A percentile compares a stretch with the other conserved stretches of the same genome.
These are phyloP conservation scores for Mrakia hoshinonis DNA, from an alignment of 768 basidiomycete species.

Conservation along the genomic window DNA sequence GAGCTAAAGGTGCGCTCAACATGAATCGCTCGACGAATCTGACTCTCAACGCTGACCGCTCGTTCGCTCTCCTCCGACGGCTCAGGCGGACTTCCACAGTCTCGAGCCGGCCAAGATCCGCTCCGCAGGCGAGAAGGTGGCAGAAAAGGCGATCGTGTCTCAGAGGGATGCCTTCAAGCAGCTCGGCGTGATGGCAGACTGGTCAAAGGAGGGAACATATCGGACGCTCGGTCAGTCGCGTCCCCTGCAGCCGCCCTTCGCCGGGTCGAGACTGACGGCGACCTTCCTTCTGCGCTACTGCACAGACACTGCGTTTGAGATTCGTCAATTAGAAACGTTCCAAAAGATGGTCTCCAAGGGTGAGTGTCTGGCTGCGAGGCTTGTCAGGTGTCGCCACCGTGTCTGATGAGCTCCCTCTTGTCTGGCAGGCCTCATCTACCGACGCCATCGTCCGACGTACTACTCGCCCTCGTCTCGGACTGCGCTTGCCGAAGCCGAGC, in stretches of 20 bases:
- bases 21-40: not conserved
- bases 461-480: slow-evolving; percentile 92
- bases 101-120: slow-evolving; percentile 60
- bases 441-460: slow-evolving; percentile 80
- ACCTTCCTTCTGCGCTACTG: not conserved
- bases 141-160: slow-evolving; percentile 59
- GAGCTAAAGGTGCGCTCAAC: slow-evolving; percentile 52
- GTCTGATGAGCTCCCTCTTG: not conserved
- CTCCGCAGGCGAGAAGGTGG: slow-evolving; percentile 59
- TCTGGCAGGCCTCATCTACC: slow-evolving; percentile 64
- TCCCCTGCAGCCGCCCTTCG: slow-evolving; percentile 53
- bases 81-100: slow-evolving; percentile 47
- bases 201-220: slow-evolving; percentile 60
- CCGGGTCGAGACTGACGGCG: slow-evolving; percentile 64
- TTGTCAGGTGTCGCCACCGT: not conserved
- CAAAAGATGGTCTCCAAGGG: slow-evolving; percentile 80
- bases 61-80: slow-evolving; percentile 9
- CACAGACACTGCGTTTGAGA: slow-evolving; percentile 75
- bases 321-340: slow-evolving; percentile 76
- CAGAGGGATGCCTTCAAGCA: slow-evolving; percentile 72
- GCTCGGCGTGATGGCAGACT: slow-evolving; percentile 88
- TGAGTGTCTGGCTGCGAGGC: slow-evolving; percentile 34
- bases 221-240: slow-evolving; percentile 63
- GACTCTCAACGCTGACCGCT: not conserved
- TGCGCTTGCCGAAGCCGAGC: slow-evolving; percentile 88